Conservation (phyloP, 805 yeast species). For the Debaryomyces hansenii region DNA sequence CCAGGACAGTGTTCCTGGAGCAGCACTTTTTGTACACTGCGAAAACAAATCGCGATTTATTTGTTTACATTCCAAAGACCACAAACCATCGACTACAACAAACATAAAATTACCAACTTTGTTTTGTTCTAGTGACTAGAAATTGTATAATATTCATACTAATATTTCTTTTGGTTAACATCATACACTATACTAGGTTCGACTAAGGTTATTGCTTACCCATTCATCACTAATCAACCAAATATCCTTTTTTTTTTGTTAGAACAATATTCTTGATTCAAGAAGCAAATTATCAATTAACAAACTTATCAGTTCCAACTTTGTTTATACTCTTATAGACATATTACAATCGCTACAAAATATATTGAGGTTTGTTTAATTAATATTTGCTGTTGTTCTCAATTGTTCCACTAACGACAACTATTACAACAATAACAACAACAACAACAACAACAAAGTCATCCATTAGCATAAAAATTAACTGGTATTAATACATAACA, state of each 20-base stretch:
- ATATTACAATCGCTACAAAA: conserved; percentile 5
- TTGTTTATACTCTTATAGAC: conserved; percentile 5
- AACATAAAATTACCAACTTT: conserved; percentile 1
- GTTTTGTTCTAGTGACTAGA: background rate
- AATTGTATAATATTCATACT: background rate
- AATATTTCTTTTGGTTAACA: background rate
- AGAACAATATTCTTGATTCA: background rate
- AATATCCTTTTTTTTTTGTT: background rate
- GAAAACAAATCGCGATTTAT: conserved; percentile 4
- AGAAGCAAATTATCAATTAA: background rate
- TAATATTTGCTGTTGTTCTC: background rate
- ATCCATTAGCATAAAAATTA: background rate
- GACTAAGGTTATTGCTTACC: background rate
- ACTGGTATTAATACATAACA: conserved; percentile 1
- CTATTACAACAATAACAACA: background rate
- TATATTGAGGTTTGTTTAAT: conserved; percentile 1
- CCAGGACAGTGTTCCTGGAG: background rate
- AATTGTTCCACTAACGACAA: background rate
- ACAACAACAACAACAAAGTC: background rate
- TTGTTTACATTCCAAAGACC: conserved; percentile 4
- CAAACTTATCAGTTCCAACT: conserved; percentile 1
- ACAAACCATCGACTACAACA: conserved; percentile 3
- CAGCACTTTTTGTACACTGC: background rate
- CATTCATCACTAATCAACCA: background rate
- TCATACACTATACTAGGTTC: background rate